A percentile compares a stretch with the other conserved stretches of the same genome.
phyloP scores from a whole-genome alignment of 202 grass and related monocot genomes.

The Panicum virgatum region DNA sequence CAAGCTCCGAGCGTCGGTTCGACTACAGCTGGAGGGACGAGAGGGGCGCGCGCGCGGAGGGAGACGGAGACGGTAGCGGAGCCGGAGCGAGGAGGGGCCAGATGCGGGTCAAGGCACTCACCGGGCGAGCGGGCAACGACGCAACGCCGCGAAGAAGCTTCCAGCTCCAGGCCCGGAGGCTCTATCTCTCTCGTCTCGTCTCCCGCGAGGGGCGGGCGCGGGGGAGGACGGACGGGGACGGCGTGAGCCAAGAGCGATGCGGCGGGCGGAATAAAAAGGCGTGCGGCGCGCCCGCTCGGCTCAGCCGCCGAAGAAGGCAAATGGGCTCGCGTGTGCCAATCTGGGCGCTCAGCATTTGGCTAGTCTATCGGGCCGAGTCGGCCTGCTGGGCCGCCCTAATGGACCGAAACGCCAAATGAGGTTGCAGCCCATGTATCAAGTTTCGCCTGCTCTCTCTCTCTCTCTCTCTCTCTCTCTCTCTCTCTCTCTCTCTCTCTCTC shows the following conservation, averaged over 20 bases:
- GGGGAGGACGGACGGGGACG: neutral
- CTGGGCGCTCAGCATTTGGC: neutral
- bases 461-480: neutral
- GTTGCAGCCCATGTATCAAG: neutral
- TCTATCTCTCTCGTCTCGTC: constrained; percentile 11
- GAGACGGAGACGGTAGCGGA: neutral
- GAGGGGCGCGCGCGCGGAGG: neutral
- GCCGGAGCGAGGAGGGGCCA: neutral
- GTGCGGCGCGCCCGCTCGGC: neutral
- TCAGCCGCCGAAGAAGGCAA: no score
- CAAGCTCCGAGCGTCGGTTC: neutral
- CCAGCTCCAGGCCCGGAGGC: neutral
- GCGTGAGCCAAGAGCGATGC: constrained; percentile 9
- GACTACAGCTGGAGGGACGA: neutral
- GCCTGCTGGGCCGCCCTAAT: no score
- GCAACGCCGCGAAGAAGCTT: neutral
- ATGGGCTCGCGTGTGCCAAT: neutral
- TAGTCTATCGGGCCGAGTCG: neutral
- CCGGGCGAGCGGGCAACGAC: neutral
- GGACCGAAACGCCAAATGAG: neutral
- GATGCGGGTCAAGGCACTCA: neutral
- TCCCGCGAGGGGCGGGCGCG: neutral
- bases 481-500: neutral
- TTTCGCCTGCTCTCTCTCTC: no score
- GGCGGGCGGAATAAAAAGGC: constrained; percentile 1